Evolutionary conservation across 257 asterid genomes (phyloP), one percentile per base, ranked within the genome.

Genomic region (Ballota nigra): DNA sequence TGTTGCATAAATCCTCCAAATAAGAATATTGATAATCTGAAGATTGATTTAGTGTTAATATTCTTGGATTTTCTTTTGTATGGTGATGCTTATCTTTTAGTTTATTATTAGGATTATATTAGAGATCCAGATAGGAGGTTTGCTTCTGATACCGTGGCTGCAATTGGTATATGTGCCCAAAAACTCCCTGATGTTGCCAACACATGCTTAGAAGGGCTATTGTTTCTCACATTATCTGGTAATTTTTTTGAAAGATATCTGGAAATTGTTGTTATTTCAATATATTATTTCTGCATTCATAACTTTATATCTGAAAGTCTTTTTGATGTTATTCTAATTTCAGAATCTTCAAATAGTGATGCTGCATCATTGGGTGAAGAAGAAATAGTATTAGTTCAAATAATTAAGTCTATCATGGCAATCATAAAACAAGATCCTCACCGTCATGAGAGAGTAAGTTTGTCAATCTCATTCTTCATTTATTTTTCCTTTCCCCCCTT

Each of bases 121-220:
- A 92, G 92, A 83, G 99, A 95, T 78, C 95, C 96, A 69, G 96
- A 89, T 78, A 82, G 99, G 77, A 84, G 82, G 78, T 89, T 95
- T 85, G 97, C 99, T 76, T 91, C 99, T 57, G 97, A 92, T 87
- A 84, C 97, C 68, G 96, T 89, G 66, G 89, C 95, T 82, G 94
- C 99, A 45, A 92, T 95, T 63, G 97, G 97, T 75, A 81, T 90
- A 74, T 91, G 99, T 73, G 96, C 90, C 1, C 84, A 84, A 79
- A 87, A 82, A 70, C 90, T 95, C 67, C 95, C 96, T 40, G 84
- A 76, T 66, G 87, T 88, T 16, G 87, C 95, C 51, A 83, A 72
- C 29, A 77, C 84, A 72, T 95, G 97, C 81, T 81, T 95, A 86
- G 96, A 95, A 85, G 92, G 92, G 70, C 88, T 95, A 22, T 72